phyloP scores from a whole-genome alignment of 2,329 filamentous ascomycete genomes.

The Verticillium alfalfae region DNA sequence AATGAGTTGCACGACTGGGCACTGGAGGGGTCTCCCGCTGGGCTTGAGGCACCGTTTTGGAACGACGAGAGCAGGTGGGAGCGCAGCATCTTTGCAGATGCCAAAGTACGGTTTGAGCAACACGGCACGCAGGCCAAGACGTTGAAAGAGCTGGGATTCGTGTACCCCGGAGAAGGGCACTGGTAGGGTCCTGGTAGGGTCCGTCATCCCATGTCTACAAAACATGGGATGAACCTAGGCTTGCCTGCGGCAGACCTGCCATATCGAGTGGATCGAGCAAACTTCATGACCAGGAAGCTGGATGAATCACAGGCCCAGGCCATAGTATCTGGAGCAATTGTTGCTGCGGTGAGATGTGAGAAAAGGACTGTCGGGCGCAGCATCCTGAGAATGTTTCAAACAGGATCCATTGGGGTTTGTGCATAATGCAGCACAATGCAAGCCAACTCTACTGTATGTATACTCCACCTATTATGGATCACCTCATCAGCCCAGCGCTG shows the following conservation, averaged over 20 bases:
- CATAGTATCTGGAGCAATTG: not conserved
- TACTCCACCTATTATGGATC: not conserved
- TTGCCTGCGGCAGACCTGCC: not conserved
- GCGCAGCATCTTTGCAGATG: conserved; percentile 59
- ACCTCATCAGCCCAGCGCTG: not conserved
- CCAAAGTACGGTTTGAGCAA: conserved; percentile 67
- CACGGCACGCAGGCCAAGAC: conserved; percentile 55
- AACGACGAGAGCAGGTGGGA: conserved; percentile 66
- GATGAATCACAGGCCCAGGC: not conserved
- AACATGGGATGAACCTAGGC: not conserved
- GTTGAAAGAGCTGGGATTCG: conserved; percentile 34
- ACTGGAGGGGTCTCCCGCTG: conserved; percentile 32
- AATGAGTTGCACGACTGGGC: conserved; percentile 64
- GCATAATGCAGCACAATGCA: not conserved
- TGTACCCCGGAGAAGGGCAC: conserved; percentile 6
- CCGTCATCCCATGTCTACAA: not conserved
- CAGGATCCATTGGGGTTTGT: not conserved
- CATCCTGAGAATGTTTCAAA: not conserved
- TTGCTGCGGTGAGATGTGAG: not conserved
- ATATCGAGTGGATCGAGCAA: not conserved
- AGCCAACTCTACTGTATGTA: not conserved
- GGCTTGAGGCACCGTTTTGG: conserved; percentile 68
- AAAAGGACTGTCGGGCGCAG: not conserved
- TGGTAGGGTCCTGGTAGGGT: not conserved
- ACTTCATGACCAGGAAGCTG: not conserved